Conservation (phyloP, 2,329 filamentous ascomycete species). For the Tympanopsis confertula region DNA sequence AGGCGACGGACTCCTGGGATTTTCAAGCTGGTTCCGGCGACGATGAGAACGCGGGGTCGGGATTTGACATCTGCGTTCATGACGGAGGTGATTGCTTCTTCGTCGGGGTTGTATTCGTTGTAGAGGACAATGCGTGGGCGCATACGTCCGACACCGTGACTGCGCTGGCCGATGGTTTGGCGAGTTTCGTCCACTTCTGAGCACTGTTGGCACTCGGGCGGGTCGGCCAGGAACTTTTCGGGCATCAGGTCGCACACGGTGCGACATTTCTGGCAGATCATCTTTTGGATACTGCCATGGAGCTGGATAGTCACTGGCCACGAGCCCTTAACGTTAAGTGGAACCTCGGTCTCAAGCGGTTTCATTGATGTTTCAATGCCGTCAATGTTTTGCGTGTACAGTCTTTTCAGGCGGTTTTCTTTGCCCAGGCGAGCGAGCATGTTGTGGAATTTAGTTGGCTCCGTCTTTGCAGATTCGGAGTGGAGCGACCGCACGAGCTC, state of each 20-base stretch:
- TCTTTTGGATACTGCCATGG: constrained; percentile 61
- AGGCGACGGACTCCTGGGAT: constrained; percentile 61
- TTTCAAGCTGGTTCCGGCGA: constrained; percentile 64
- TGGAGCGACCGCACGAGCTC: constrained; percentile 59
- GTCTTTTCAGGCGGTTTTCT: constrained; percentile 47
- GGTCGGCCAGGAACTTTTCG: constrained; percentile 49
- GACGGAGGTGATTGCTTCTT: constrained; percentile 62
- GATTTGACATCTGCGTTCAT: constrained; percentile 55
- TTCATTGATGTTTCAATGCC: constrained; percentile 52
- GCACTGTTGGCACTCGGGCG: constrained; percentile 52
- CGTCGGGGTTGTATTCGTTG: constrained; percentile 66
- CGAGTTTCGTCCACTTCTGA: constrained; percentile 46
- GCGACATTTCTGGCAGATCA: constrained; percentile 65
- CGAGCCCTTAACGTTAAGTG: constrained; percentile 48
- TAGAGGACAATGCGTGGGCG: constrained; percentile 67
- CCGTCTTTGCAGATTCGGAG: constrained; percentile 41
- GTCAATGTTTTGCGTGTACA: constrained; percentile 62
- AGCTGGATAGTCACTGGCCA: constrained; percentile 59
- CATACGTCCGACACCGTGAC: constrained; percentile 59
- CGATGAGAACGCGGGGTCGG: constrained; percentile 59
- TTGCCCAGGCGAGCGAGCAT: constrained; percentile 52
- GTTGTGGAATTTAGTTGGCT: constrained; percentile 55
- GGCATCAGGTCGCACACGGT: constrained; percentile 49
- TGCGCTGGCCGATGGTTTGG: constrained; percentile 50
- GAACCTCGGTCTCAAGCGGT: constrained; percentile 46